Evolutionary conservation across 1,284 basidiomycete genomes (phyloP), one percentile per base, ranked within the genome.

Genomic region (Pascua guehoae): DNA sequence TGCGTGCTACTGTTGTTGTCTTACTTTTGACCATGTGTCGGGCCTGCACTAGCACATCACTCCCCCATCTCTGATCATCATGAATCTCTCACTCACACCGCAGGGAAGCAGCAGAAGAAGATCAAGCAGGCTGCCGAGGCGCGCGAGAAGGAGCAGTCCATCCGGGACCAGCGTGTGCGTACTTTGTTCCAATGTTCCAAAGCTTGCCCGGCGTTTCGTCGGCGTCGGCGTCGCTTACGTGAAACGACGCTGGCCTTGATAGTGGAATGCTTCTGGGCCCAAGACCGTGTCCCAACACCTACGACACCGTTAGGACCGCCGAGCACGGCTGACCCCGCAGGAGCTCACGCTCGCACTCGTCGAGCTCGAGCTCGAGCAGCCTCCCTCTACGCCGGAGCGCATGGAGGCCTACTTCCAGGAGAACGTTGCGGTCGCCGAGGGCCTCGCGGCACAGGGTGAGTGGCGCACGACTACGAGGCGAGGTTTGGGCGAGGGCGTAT

Each of bases 61-160:
- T n/a, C n/a, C n/a, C n/a, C n/a, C n/a, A n/a, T n/a, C n/a, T n/a
- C n/a, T n/a, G n/a, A n/a, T n/a, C n/a, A n/a, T 32, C 24, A 32
- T 32, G 24, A 32, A 32, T 12, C 2, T 15, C 5, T 4, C 42
- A 41, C 48, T 57, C 45, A 56, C 18, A 47, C 24, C 24, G 24
- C 74, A 96, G 92, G 86, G 72, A 91, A 89, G 78, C 87, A 95
- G 73, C 89, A 92, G 78, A 93, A 93, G 79, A 88, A 88, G 78
- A 83, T 81, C 47, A 68, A 71, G 54, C 78, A 77, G 53, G 73
- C 72, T 50, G 75, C 85, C 24, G 84, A 85, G 17, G 83, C 89
- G 70, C 81, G 82, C n/a, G 81, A 82, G 12, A 79, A 78, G 65
- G 71, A 69, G 49, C 70, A 79, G 68, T 55, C 56, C 10, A 39